A percentile compares a stretch with the other conserved stretches of the same genome.
These are phyloP conservation scores for Nigrospora sphaerica DNA, from an alignment of 2,329 filamentous ascomycete species.

Conservation along the genomic window DNA sequence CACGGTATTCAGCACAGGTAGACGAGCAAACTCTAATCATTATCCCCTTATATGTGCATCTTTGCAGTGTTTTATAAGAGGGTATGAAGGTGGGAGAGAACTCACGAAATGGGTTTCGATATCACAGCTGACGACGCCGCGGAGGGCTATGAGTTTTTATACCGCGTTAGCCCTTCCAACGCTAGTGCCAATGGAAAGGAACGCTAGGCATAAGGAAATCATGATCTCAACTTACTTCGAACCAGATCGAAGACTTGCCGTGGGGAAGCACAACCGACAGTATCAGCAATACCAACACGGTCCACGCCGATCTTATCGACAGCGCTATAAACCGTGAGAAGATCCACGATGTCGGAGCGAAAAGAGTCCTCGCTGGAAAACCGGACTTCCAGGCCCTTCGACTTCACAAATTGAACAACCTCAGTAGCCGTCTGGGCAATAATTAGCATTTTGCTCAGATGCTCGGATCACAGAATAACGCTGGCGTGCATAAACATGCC, in stretches of 20 bases:
- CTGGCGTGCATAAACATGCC: constrained; percentile 7
- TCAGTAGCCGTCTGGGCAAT: constrained; percentile 58
- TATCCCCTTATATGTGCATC: too few species aligned
- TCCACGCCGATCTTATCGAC: constrained; percentile 81
- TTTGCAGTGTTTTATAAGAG: not conserved
- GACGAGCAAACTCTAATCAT: too few species aligned
- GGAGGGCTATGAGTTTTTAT: not conserved
- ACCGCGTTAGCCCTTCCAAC: not conserved
- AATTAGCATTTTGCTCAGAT: not conserved
- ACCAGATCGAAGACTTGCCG: constrained; percentile 87
- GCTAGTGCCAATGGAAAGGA: not conserved
- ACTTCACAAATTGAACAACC: constrained; percentile 83
- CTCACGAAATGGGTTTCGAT: constrained; percentile 62
- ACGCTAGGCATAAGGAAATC: too few species aligned
- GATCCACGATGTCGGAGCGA: constrained; percentile 77
- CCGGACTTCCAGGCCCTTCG: constrained; percentile 69
- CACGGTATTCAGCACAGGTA: too few species aligned
- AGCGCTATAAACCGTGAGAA: constrained; percentile 76
- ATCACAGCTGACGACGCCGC: constrained; percentile 58
- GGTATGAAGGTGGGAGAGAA: not conserved
- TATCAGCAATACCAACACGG: constrained; percentile 87
- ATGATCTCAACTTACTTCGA: constrained; percentile 25
- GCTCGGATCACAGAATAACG: too few species aligned
- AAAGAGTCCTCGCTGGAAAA: constrained; percentile 85
- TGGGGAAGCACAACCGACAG: constrained; percentile 76